Evolutionary conservation across 768 basidiomycete genomes (phyloP), one percentile per base, ranked within the genome.

Genomic region (Gymnopilus dilepis): DNA sequence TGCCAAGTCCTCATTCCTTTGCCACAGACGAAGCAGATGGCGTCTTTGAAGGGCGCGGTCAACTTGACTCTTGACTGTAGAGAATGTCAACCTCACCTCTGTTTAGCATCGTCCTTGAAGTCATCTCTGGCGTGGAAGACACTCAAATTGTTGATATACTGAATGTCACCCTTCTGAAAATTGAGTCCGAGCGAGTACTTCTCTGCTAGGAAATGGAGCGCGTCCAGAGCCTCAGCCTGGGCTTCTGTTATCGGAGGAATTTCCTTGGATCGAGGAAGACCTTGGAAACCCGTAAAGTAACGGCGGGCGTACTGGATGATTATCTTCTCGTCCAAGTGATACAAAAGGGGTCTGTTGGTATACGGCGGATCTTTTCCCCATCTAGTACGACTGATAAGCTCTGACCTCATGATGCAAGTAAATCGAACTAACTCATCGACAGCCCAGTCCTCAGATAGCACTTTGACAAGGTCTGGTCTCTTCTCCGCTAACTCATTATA

Each of bases 131-230:
- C 80, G 61, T 83, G 82, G 58, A 83, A 76, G 31, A 83, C 66
- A 12, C 78, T 73, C 64, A 83, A 68, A 61, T 77, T 81, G 66
- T 81, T 83, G 66, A 83, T 81, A 59, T 79, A 83, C 65, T 83
- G 82, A 26, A 83, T 80, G 54, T 82, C 80, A 58, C 80, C 80
- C 53, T 82, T 81, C 68, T 79, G 72, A 69, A 83, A 81, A 59
- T 81, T 81, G 47, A 83, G 72, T 1, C 70, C 78, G 3, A 83
- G 66, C 22, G 77, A 76, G 62, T 75, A 76, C 60, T 79, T 79
- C 60, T 81, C 78, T 1, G 77, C 82, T 12, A 78, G 62, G 69
- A 79, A 83, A 64, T 82, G 82, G 19, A 82, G 65, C 2, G 76
- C 73, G 54, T 82, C 81, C 13, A 83, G 72, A 5, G 82, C 80